Conservation (phyloP, 495 filamentous ascomycete genomes). For the Penicillium nucicola region DNA sequence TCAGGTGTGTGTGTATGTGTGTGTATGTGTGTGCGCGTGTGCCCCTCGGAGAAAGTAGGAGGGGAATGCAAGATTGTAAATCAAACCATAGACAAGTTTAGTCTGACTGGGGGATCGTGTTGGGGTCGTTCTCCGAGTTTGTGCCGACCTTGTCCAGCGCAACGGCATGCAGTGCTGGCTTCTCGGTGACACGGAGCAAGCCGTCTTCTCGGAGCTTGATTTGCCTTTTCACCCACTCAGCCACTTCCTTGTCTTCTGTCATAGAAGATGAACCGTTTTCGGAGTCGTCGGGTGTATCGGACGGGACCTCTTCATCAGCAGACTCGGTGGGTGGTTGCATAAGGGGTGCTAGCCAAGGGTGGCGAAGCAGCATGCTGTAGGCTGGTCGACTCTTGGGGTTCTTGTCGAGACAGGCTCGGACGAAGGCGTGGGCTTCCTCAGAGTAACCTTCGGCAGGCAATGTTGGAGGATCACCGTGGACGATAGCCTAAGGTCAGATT, state of each 20-base stretch:
- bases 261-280: slow-evolving; percentile 38
- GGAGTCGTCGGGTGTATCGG: slow-evolving; percentile 26
- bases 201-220: slow-evolving; percentile 58
- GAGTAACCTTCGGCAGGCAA: slow-evolving; percentile 77
- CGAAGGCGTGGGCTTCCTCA: slow-evolving; percentile 78
- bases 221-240: slow-evolving; percentile 77
- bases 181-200: slow-evolving; percentile 40
- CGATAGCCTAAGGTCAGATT: slow-evolving; percentile 71
- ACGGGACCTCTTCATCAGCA: slow-evolving; percentile 63
- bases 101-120: slow-evolving; percentile 7
- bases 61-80: neutral
- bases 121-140: slow-evolving; percentile 28
- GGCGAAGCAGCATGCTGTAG: slow-evolving; percentile 82
- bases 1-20: too few species aligned
- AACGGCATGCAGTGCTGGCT: slow-evolving; percentile 76
- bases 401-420: slow-evolving; percentile 87
- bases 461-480: slow-evolving; percentile 89
- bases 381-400: slow-evolving; percentile 84
- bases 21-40: too few species aligned
- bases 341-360: slow-evolving; percentile 80
- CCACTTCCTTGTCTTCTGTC: slow-evolving; percentile 73
- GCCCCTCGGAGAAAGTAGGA: slow-evolving; percentile 2
- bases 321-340: slow-evolving; percentile 79
- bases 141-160: slow-evolving; percentile 60
- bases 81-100: slow-evolving; percentile 5